Evolutionary conservation across 805 yeast genomes (phyloP).

Genomic region (Debaryomyces hansenii): DNA sequence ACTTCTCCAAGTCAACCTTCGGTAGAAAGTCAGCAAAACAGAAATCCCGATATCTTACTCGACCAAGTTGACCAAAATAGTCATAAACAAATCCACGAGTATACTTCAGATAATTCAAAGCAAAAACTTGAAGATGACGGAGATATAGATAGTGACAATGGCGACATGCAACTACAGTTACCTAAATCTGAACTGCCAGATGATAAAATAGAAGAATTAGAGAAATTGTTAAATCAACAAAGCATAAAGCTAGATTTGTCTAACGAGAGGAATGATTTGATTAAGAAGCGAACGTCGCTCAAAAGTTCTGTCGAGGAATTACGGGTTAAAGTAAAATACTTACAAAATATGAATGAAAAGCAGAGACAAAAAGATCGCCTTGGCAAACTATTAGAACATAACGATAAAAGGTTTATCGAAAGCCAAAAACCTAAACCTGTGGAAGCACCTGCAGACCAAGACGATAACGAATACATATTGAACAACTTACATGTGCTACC

Average conservation of each 20-base stretch:
- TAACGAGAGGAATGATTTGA: conserved; percentile 14
- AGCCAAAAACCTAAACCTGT: neutral
- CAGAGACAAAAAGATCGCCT: conserved; percentile 14
- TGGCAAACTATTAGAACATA: conserved; percentile 19
- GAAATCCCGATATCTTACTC: neutral
- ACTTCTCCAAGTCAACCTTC: conserved; percentile 18
- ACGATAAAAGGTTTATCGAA: conserved; percentile 11
- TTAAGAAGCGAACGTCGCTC: conserved; percentile 17
- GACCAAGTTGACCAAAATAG: neutral
- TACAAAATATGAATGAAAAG: conserved; percentile 13
- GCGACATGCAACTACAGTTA: neutral
- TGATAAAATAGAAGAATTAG: conserved; percentile 7
- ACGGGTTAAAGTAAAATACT: conserved; percentile 10
- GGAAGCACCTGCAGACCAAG: neutral
- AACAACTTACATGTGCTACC: conserved; percentile 35
- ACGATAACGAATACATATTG: conserved; percentile 20
- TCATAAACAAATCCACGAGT: conserved; percentile 2
- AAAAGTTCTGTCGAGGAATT: conserved; percentile 15
- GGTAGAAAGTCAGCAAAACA: neutral
- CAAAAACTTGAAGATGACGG: neutral
- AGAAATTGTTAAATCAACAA: conserved; percentile 12
- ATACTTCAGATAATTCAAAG: conserved; percentile 1
- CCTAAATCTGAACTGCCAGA: neutral
- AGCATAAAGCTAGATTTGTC: conserved; percentile 14
- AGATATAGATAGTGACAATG: neutral